Evolutionary conservation across 129 eudicot species (phyloP).

Genomic region (Apium graveolens): DNA sequence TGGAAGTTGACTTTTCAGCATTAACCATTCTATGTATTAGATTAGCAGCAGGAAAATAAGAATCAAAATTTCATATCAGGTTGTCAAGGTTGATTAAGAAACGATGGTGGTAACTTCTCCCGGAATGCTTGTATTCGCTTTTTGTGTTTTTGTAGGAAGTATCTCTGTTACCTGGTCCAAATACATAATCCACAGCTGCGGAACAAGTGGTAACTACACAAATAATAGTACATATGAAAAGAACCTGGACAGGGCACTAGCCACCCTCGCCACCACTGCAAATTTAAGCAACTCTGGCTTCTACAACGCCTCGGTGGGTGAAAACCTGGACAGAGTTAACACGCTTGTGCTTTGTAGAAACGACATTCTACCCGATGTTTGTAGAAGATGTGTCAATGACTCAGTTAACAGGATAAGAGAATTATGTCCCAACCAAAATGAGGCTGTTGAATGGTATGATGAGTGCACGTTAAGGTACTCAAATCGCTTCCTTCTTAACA

Average conservation of each 20-base stretch:
- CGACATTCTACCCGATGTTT: slow-evolving; percentile 12
- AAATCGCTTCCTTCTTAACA: slow-evolving; percentile 6
- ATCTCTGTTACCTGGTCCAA: neutral
- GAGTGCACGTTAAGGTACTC: slow-evolving; percentile 27
- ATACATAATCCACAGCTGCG: neutral
- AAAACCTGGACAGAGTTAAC: slow-evolving; percentile 12
- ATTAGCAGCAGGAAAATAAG: neutral
- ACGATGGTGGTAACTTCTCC: neutral
- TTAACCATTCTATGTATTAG: neutral
- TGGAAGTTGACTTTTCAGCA: neutral
- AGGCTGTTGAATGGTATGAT: slow-evolving; percentile 13
- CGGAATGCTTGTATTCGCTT: neutral
- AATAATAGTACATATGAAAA: neutral
- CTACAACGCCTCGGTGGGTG: neutral
- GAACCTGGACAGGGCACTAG: neutral
- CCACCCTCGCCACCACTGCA: neutral
- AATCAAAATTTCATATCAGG: neutral
- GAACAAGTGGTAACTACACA: neutral
- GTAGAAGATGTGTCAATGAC: slow-evolving; percentile 2
- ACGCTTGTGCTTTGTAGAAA: slow-evolving; percentile 35
- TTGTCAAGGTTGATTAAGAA: neutral
- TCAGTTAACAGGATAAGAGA: neutral
- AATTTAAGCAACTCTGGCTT: neutral
- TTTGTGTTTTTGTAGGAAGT: neutral
- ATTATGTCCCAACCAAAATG: slow-evolving; percentile 7